phyloP scores from a whole-genome alignment of 441 rosid species.

The Adansonia gregorii region DNA sequence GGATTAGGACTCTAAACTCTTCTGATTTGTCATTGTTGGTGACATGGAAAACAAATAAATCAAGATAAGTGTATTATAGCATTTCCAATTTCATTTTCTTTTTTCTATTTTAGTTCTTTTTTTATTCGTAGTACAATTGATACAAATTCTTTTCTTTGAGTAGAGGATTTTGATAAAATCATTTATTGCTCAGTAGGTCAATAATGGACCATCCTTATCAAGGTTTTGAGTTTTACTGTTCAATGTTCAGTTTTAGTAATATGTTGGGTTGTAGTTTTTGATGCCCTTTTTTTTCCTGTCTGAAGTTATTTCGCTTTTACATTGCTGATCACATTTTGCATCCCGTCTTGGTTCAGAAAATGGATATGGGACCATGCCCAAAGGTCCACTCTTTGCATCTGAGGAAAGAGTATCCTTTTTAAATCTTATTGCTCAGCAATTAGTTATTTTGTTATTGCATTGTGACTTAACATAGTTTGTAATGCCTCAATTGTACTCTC shows the following conservation, averaged over 20 bases:
- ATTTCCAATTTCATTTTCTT: not conserved
- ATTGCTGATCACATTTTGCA: not conserved
- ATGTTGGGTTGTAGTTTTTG: not conserved
- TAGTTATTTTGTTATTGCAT: not conserved
- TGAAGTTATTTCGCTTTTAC: not conserved
- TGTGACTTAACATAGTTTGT: not conserved
- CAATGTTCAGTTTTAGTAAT: not conserved
- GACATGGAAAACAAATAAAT: not conserved
- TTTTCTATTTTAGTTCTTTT: not conserved
- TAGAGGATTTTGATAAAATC: constrained; percentile 4
- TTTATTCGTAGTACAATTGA: not conserved
- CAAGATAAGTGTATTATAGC: not conserved
- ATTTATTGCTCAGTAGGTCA: not conserved
- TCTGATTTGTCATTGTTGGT: not conserved
- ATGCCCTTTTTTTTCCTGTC: not conserved
- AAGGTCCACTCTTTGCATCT: constrained; percentile 95
- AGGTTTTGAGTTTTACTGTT: not conserved
- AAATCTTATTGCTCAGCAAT: not conserved
- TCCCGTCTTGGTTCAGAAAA: constrained; percentile 58
- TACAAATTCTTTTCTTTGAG: not conserved
- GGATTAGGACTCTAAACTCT: not conserved
- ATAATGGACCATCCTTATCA: not conserved
- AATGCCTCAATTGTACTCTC: not conserved
- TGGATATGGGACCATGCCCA: constrained; percentile 99
- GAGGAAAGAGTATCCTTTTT: constrained; percentile 91